phyloP scores from a whole-genome alignment of 805 yeast genomes.

The Metschnikowia lochheadii region DNA sequence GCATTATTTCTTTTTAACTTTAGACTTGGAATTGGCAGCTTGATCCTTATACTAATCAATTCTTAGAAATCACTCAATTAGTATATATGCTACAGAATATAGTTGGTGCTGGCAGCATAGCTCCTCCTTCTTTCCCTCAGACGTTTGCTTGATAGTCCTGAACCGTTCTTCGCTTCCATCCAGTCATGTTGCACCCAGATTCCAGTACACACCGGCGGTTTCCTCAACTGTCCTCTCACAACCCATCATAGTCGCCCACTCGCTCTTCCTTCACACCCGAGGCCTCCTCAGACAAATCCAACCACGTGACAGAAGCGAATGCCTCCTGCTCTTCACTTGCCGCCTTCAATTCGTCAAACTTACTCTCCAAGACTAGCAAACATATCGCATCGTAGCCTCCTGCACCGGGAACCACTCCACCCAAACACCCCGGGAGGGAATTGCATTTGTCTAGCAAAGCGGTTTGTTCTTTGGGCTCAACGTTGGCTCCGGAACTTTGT shows the following conservation, averaged over 20 bases:
- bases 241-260: conserved; percentile 28
- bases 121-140: no score
- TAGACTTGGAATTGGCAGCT: no score
- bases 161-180: not conserved
- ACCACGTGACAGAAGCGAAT: conserved; percentile 58
- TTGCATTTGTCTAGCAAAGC: conserved; percentile 50
- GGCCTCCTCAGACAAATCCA: conserved; percentile 59
- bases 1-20: no score
- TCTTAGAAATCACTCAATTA: no score
- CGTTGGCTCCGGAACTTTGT: conserved; percentile 66
- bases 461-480: conserved; percentile 83
- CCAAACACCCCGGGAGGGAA: conserved; percentile 68
- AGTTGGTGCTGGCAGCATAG: no score
- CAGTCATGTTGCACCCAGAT: not conserved
- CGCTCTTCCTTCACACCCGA: conserved; percentile 53
- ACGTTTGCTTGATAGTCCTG: no score
- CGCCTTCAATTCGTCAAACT: conserved; percentile 28
- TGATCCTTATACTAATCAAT: no score
- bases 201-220: not conserved
- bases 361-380: conserved; percentile 50
- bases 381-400: conserved; percentile 96
- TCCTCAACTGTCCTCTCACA: conserved; percentile 1
- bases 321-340: conserved; percentile 19
- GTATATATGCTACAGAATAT: no score
- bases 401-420: conserved; percentile 98